Evolutionary conservation across 1,284 basidiomycete species (phyloP).

Genomic region (Pseudozyma thailandica): DNA sequence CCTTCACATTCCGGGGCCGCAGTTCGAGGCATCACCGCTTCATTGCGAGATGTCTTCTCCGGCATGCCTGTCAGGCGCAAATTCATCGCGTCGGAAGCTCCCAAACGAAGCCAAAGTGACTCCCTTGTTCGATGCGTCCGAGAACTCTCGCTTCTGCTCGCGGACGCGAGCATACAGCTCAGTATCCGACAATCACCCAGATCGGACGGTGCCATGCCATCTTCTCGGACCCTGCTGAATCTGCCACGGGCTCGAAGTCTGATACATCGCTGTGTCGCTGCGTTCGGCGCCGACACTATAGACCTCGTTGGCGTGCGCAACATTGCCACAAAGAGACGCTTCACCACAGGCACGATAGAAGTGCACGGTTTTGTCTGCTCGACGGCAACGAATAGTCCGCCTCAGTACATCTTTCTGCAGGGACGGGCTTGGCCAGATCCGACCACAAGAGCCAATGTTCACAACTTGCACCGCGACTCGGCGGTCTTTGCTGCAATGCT

Average conservation of each 20-base stretch:
- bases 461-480: conserved; percentile 3
- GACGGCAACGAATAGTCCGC: not conserved
- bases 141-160: conserved; percentile 18
- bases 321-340: conserved; percentile 1
- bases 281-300: conserved; percentile 5
- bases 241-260: conserved; percentile 11
- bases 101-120: conserved; percentile 4
- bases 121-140: conserved; percentile 11
- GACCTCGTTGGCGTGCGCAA: not conserved
- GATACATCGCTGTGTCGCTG: conserved; percentile 9
- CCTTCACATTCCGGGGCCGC: not conserved
- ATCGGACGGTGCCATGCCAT: conserved; percentile 1
- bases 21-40: conserved; percentile 7
- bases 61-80: conserved; percentile 25
- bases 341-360: conserved; percentile 10
- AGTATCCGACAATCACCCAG: conserved; percentile 7
- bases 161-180: conserved; percentile 6
- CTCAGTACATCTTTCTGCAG: conserved; percentile 17
- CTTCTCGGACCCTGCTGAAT: conserved; percentile 9
- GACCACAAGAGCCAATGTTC: not conserved
- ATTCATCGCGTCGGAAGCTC: conserved; percentile 14
- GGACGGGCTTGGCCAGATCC: conserved; percentile 12
- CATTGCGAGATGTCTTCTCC: conserved; percentile 20
- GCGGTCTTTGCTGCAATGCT: conserved; percentile 11
- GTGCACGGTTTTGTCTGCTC: conserved; percentile 12